Evolutionary conservation across 2,329 filamentous ascomycete species (phyloP).

Genomic region (Pseudogymnoascus sp.): DNA sequence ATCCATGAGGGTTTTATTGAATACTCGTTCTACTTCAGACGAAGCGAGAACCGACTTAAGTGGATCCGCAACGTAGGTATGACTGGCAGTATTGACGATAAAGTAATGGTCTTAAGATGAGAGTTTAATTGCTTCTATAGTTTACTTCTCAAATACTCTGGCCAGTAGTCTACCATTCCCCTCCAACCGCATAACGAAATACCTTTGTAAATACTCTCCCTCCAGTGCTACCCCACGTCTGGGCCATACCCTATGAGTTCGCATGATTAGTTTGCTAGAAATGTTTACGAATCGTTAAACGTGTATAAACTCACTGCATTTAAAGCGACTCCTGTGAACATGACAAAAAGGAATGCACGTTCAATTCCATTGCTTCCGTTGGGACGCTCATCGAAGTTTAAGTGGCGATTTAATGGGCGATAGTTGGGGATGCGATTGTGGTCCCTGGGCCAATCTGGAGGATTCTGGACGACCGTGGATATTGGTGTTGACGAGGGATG

Average conservation of each 20-base stretch:
- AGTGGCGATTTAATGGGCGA: conserved; percentile 35
- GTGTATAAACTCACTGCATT: conserved; percentile 31
- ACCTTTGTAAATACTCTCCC: conserved; percentile 40
- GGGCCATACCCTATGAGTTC: conserved; percentile 29
- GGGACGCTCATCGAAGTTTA: conserved; percentile 34
- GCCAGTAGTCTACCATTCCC: conserved; percentile 32
- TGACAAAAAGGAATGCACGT: conserved; percentile 38
- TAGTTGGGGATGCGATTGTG: conserved; percentile 39
- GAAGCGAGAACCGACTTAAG: background rate
- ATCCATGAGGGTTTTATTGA: background rate
- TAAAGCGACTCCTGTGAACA: conserved; percentile 40
- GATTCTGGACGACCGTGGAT: conserved; percentile 20
- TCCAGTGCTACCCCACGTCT: conserved; percentile 41
- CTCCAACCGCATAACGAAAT: conserved; percentile 45
- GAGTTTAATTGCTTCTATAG: background rate
- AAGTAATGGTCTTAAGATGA: background rate
- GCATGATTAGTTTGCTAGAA: background rate
- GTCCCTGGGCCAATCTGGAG: conserved; percentile 37
- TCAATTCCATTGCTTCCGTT: conserved; percentile 37
- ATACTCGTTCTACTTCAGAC: background rate
- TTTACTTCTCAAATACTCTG: background rate
- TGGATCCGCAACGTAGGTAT: background rate
- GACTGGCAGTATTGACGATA: background rate
- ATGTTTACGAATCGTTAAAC: background rate
- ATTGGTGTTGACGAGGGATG: background rate